Evolutionary conservation across 208 protist species (phyloP), one percentile per base, ranked within the genome.

Genomic region (Endotrypanum monterogeii): DNA sequence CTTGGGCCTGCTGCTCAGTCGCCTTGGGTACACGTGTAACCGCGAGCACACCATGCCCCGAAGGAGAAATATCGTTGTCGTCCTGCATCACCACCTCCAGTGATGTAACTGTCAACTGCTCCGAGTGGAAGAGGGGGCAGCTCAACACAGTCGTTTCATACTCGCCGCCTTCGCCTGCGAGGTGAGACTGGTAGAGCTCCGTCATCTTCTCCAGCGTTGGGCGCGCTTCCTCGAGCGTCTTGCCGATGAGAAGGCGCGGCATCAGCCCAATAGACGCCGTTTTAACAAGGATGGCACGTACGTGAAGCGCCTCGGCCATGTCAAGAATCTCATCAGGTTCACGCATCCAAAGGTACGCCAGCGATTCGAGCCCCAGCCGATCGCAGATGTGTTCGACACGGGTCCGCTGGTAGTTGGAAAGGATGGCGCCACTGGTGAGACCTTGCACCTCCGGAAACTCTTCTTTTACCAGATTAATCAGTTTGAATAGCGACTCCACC

Each of bases 81-180:
- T 93, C 89, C 35, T 97, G 90, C 72, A 97, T 87, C 23, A 96
- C 91, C 20, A 84, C 55, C 16, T 77, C 51, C 16, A 91, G 37
- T n/a, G 54, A 57, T 7, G 30, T 66, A 67, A 94, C 79, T 0
- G 70, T 67, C 35, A 96, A 73, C 11, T 74, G 77, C 62, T 86
- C 60, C 20, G 60, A 6, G 1, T 16, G 60, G 70, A 90, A 95
- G 14, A 99, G 79, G 0, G 99, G 99, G 78, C 97, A 99, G 80
- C 99, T 97, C 1, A 99, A 78, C 20, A 98, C 96, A n/a, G 99
- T 91, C 11, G 98, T 99, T 83, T 99, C 99, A 89, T 99, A 99
- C 88, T 99, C 99, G 37, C 99, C 99, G 32, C 99, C 99, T 77
- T 99, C 99, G 12, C 99, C 99, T 68, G 98, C 99, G n/a, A 95